These are phyloP conservation scores for Bretziella fagacearum DNA, from an alignment of 2,329 filamentous ascomycete species.

Conservation along the genomic window DNA sequence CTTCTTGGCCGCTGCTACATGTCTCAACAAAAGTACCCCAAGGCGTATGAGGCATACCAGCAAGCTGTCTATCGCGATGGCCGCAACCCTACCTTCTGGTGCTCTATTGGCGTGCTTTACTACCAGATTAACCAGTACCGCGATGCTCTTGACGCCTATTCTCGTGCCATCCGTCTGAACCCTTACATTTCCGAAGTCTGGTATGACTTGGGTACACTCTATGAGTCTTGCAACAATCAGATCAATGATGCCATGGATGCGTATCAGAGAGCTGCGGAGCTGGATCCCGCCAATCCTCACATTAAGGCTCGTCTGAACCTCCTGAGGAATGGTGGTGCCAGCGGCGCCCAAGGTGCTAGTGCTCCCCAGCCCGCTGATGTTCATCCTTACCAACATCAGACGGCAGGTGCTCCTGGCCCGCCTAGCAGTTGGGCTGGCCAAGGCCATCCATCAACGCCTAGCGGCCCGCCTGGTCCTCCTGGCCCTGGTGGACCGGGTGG, in stretches of 20 bases:
- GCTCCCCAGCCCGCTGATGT: constrained; percentile 88
- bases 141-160: constrained; percentile 93
- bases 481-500: constrained; percentile 33
- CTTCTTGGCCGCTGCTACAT: constrained; percentile 95
- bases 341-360: constrained; percentile 48
- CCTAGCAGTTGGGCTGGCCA: constrained; percentile 72
- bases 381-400: constrained; percentile 85
- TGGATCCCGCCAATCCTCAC: constrained; percentile 83
- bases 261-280: constrained; percentile 82
- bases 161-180: constrained; percentile 86
- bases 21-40: constrained; percentile 97
- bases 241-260: constrained; percentile 91
- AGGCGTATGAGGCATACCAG: constrained; percentile 96
- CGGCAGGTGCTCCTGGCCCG: constrained; percentile 62
- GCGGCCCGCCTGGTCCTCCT: constrained; percentile 30
- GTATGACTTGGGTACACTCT: constrained; percentile 96
- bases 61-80: constrained; percentile 97
- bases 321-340: constrained; percentile 62
- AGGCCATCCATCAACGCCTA: constrained; percentile 28
- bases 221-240: constrained; percentile 98
- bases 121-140: constrained; percentile 99
- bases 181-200: constrained; percentile 98
- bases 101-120: constrained; percentile 95
- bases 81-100: constrained; percentile 97
- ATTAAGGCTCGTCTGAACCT: constrained; percentile 91